Evolutionary conservation across 208 protist species (phyloP).

Genomic region (Herpetomonas samuelpessoai): DNA sequence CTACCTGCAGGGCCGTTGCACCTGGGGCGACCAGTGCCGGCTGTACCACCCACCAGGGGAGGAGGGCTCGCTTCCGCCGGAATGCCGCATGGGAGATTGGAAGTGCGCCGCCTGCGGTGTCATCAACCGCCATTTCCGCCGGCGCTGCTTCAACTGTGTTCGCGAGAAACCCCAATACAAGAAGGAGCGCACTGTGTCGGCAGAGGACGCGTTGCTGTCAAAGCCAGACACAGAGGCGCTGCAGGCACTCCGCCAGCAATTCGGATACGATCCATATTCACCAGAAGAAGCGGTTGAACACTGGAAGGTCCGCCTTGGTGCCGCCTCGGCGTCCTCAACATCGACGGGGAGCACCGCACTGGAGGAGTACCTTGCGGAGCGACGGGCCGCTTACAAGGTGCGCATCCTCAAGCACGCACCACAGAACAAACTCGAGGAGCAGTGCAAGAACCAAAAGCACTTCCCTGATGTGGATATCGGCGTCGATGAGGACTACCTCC

Average conservation of each 20-base stretch:
- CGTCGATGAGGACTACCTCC: slow-evolving; percentile 29
- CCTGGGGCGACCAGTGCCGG: slow-evolving; percentile 71
- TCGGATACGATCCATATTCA: slow-evolving; percentile 85
- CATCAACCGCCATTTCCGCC: slow-evolving; percentile 92
- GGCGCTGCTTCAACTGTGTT: slow-evolving; percentile 87
- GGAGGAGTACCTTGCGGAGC: slow-evolving; percentile 67
- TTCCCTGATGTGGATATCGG: slow-evolving; percentile 80
- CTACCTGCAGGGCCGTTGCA: slow-evolving; percentile 88
- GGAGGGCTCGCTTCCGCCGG: slow-evolving; percentile 80
- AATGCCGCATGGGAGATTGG: slow-evolving; percentile 90
- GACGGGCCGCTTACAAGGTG: slow-evolving; percentile 71
- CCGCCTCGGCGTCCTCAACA: slow-evolving; percentile 6
- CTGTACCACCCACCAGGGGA: slow-evolving; percentile 85
- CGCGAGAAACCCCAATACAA: slow-evolving; percentile 92
- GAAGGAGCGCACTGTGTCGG: slow-evolving; percentile 40
- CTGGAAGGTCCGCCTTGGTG: slow-evolving; percentile 62
- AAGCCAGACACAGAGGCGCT: slow-evolving; percentile 62
- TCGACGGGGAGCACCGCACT: not conserved
- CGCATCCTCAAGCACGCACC: slow-evolving; percentile 64
- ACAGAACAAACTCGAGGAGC: slow-evolving; percentile 51
- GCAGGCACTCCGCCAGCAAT: slow-evolving; percentile 63
- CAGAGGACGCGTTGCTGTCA: slow-evolving; percentile 70
- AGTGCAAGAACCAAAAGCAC: slow-evolving; percentile 62
- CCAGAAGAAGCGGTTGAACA: slow-evolving; percentile 60
- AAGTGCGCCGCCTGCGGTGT: slow-evolving; percentile 85